Evolutionary conservation across 805 yeast genomes (phyloP).

Genomic region (Yamadazyma takamatsuzukensis): DNA sequence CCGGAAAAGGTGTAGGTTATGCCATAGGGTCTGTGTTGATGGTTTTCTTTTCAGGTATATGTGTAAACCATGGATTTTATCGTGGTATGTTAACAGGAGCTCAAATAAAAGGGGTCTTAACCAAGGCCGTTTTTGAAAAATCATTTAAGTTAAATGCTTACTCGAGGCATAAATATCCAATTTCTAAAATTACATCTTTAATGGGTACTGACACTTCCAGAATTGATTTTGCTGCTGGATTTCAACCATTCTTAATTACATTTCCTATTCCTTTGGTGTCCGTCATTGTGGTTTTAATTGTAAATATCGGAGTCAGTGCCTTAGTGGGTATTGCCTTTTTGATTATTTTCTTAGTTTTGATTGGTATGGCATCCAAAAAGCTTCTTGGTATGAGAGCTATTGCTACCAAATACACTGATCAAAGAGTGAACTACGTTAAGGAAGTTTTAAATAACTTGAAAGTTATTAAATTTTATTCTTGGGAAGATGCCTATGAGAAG

Average conservation of each 20-base stretch:
- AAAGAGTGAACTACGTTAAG: slow-evolving; percentile 69
- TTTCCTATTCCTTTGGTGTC: slow-evolving; percentile 64
- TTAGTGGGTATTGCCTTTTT: slow-evolving; percentile 65
- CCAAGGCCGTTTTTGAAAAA: slow-evolving; percentile 67
- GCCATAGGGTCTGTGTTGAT: slow-evolving; percentile 35
- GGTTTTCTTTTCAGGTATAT: slow-evolving; percentile 26
- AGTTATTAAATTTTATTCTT: slow-evolving; percentile 81
- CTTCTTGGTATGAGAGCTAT: slow-evolving; percentile 53
- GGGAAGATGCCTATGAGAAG: slow-evolving; percentile 78
- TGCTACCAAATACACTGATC: slow-evolving; percentile 69
- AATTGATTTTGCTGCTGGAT: slow-evolving; percentile 71
- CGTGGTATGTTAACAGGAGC: slow-evolving; percentile 63
- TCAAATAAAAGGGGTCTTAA: slow-evolving; percentile 64
- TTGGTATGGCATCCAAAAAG: slow-evolving; percentile 46
- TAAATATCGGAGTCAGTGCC: slow-evolving; percentile 69
- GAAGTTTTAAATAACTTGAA: slow-evolving; percentile 78
- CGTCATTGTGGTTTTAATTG: slow-evolving; percentile 59
- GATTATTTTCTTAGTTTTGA: slow-evolving; percentile 44
- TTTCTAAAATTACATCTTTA: slow-evolving; percentile 70
- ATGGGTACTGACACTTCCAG: slow-evolving; percentile 81
- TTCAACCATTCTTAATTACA: slow-evolving; percentile 59
- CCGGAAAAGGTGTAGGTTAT: slow-evolving; percentile 40
- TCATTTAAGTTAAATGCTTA: slow-evolving; percentile 57
- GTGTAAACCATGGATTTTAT: slow-evolving; percentile 62
- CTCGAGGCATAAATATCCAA: slow-evolving; percentile 58